phyloP scores from a whole-genome alignment of 73 alveolate genomes.

The Stentor roeselii region DNA sequence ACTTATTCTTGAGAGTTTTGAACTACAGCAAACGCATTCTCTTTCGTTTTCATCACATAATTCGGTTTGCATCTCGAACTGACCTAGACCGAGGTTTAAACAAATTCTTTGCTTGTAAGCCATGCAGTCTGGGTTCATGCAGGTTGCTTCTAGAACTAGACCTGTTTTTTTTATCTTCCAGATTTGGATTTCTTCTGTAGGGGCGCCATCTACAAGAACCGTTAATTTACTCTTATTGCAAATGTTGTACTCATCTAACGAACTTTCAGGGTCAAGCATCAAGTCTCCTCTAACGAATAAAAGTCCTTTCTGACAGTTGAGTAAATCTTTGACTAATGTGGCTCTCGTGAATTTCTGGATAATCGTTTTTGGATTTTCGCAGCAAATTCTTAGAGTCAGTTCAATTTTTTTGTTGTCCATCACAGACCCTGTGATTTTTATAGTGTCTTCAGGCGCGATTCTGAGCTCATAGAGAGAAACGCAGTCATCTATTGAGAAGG shows the following conservation, averaged over 20 bases:
- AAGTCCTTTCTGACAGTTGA: no score
- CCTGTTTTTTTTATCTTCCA: constrained; percentile 23
- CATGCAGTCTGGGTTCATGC: constrained; percentile 5
- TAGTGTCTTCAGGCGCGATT: neutral
- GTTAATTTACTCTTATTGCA: neutral
- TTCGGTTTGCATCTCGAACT: neutral
- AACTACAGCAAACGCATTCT: neutral
- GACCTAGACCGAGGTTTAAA: neutral
- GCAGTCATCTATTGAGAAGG: neutral
- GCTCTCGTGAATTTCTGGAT: neutral
- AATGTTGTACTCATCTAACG: neutral
- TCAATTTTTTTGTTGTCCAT: neutral
- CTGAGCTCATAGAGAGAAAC: neutral
- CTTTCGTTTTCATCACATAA: neutral
- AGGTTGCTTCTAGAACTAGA: neutral
- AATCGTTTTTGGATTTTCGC: neutral
- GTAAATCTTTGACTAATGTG: neutral
- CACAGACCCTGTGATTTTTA: neutral
- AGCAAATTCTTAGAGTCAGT: neutral
- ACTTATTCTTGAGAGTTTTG: neutral
- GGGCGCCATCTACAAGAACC: neutral
- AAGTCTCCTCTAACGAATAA: neutral
- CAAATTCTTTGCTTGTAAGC: constrained; percentile 14
- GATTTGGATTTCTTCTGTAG: neutral
- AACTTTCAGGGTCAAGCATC: neutral